Base-by-base conservation (phyloP, 2,329 filamentous ascomycete genomes). In the Xylaria sp. region DNA sequence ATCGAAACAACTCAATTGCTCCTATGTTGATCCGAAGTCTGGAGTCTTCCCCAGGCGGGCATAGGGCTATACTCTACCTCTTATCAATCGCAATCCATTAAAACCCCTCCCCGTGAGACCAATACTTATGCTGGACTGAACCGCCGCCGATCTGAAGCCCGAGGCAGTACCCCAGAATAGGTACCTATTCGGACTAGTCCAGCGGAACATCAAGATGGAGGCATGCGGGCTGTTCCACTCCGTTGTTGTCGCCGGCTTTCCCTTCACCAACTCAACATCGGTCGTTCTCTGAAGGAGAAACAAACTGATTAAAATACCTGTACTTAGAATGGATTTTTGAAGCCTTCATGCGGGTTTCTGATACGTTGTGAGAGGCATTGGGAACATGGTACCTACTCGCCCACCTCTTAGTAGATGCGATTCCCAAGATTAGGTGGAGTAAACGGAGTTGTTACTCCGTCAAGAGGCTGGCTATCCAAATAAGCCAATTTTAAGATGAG, bases 171-270 rank as follows among this genome's bases (percentile, higher is more conserved):
- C 28, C 15, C 12, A 31, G 9, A 15, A 20, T 52, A 48, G n/a
- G 39, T 50, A 52, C 50, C 50, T 31, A 18, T 52, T 52, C 25
- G 50, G 50, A 25, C 50, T 52, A 52, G 50, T 31, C 25, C 20
- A 8, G 25, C 28, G 12, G 9, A 52, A n/a, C 25, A 9, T 31
- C 12, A 52, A 31, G 8, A 7, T 31, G n/a, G 5, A 50, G 20
- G 46, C 9, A 50, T 50, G 46, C 46, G 20, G 46, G 20, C 20
- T 23, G 46, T 31, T 52, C 15, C 25, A 52, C 4, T 31, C 50
- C 50, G 50, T 52, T 25, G 31, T 20, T 23, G 1, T 13, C 39
- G 39, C 18, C 10, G 15, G 15, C 3, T 31, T n/a, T 18, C 13
- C n/a, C 25, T 52, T 31, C 13, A 18, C 15, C 25, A 31, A 52